Evolutionary conservation across 768 basidiomycete species (phyloP).

Genomic region (Cantharellus anzutake): DNA sequence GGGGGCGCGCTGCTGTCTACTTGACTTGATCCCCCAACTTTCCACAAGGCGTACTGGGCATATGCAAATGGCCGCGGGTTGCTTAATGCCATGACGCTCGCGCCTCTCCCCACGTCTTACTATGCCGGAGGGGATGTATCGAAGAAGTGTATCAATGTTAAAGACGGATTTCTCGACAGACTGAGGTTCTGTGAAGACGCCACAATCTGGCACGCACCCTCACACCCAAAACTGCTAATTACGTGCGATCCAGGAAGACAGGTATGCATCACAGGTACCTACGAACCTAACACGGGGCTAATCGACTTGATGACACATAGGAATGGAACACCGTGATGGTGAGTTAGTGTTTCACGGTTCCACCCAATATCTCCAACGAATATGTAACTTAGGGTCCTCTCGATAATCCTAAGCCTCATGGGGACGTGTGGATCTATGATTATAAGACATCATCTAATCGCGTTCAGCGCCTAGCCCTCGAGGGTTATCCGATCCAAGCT

Average conservation of each 20-base stretch:
- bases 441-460: constrained; percentile 7
- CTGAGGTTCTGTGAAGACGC: constrained; percentile 41
- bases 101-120: neutral
- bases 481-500: constrained; percentile 33
- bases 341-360: neutral
- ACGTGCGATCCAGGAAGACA: constrained; percentile 32
- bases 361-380: neutral
- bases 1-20: too few species aligned
- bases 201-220: constrained; percentile 35
- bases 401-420: constrained; percentile 34
- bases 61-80: too few species aligned
- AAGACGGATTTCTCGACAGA: neutral
- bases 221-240: constrained; percentile 18
- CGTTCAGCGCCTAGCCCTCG: constrained; percentile 20
- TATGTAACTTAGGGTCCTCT: constrained; percentile 33
- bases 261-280: neutral
- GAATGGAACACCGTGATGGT: constrained; percentile 49
- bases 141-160: neutral
- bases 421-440: constrained; percentile 38
- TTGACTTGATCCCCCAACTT: too few species aligned
- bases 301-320: constrained; percentile 10
- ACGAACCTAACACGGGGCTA: too few species aligned
- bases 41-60: too few species aligned
- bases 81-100: neutral
- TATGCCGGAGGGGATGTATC: neutral